These are phyloP conservation scores for Leavenworthia alabamica DNA, from an alignment of 345 rosid genomes.

Conservation along the genomic window DNA sequence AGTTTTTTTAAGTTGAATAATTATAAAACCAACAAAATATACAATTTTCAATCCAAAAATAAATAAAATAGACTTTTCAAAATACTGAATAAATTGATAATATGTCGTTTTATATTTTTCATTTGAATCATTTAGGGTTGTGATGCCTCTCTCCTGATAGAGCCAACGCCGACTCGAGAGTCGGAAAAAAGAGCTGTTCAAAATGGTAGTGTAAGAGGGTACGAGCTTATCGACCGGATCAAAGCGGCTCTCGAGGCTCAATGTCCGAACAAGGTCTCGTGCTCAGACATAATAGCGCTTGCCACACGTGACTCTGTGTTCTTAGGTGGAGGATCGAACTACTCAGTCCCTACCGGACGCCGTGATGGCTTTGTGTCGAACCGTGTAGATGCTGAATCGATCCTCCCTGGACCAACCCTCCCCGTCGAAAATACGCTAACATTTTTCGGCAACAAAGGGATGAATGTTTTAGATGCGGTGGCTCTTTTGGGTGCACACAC, in stretches of 20 bases:
- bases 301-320: slow-evolving; percentile 60
- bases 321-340: slow-evolving; percentile 49
- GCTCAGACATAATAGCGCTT: slow-evolving; percentile 38
- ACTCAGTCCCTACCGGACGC: slow-evolving; percentile 47
- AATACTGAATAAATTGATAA: background rate
- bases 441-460: slow-evolving; percentile 35
- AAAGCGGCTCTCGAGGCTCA: slow-evolving; percentile 27
- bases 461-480: slow-evolving; percentile 43
- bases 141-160: slow-evolving; percentile 32
- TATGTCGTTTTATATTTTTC: background rate
- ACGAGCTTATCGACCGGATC: slow-evolving; percentile 29
- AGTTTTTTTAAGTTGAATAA: too few species aligned
- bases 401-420: slow-evolving; percentile 46
- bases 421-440: slow-evolving; percentile 35
- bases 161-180: background rate
- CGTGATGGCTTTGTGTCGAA: slow-evolving; percentile 55
- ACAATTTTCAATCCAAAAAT: too few species aligned
- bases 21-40: too few species aligned
- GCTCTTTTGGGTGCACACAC: slow-evolving; percentile 76
- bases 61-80: background rate
- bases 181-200: slow-evolving; percentile 17
- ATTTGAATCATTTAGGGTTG: slow-evolving; percentile 18
- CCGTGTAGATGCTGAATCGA: slow-evolving; percentile 6
- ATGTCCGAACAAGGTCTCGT: slow-evolving; percentile 27
- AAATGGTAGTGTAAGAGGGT: slow-evolving; percentile 28